These are phyloP conservation scores for Erysimum cheiri DNA, from an alignment of 441 rosid species.

Conservation along the genomic window DNA sequence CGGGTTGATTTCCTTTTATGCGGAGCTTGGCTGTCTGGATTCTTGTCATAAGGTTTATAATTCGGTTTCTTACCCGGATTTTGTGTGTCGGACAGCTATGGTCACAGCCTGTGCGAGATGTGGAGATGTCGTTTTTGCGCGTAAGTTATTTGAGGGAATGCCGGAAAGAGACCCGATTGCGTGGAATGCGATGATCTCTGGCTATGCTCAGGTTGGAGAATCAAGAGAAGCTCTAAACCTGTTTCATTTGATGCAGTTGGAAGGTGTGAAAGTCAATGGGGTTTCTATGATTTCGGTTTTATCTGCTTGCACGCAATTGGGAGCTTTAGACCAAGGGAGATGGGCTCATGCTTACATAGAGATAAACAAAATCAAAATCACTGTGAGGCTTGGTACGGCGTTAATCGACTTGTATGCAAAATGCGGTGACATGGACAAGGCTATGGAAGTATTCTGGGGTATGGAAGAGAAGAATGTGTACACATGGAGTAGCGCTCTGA, in stretches of 20 bases:
- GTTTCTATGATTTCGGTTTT: conserved; percentile 61
- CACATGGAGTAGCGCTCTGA: conserved; percentile 63
- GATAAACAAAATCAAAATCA: conserved; percentile 52
- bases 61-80: conserved; percentile 49
- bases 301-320: conserved; percentile 61
- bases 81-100: conserved; percentile 59
- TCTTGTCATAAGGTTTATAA: conserved; percentile 50
- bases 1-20: conserved; percentile 57
- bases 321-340: conserved; percentile 64
- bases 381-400: conserved; percentile 57
- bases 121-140: conserved; percentile 50
- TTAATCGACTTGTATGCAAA: conserved; percentile 62
- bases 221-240: conserved; percentile 52
- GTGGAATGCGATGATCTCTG: conserved; percentile 67
- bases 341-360: conserved; percentile 63
- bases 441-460: conserved; percentile 60
- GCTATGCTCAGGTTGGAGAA: conserved; percentile 56
- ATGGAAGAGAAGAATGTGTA: conserved; percentile 63
- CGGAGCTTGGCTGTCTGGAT: conserved; percentile 51
- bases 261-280: conserved; percentile 56
- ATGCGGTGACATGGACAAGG: conserved; percentile 56
- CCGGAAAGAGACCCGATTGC: conserved; percentile 53
- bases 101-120: conserved; percentile 55
- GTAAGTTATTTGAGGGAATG: conserved; percentile 61
- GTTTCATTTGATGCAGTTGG: conserved; percentile 62